Conservation (phyloP, 768 basidiomycete species). For the Podaxis sp. region DNA sequence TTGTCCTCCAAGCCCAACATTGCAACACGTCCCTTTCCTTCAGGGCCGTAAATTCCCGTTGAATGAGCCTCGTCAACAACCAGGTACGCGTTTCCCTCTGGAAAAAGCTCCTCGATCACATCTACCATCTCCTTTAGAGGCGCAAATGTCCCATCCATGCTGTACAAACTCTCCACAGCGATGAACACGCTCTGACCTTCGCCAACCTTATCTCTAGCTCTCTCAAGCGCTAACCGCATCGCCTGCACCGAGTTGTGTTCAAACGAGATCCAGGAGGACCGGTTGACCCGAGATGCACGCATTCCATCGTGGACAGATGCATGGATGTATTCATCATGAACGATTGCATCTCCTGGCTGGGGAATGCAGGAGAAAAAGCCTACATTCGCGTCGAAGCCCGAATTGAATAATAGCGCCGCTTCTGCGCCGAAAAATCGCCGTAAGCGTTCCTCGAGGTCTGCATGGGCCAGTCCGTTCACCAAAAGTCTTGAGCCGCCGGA, state of each 20-base stretch:
- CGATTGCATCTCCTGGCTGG: constrained; percentile 67
- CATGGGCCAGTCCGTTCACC: constrained; percentile 70
- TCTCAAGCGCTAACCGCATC: constrained; percentile 40
- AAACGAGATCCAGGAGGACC: constrained; percentile 44
- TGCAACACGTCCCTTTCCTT: constrained; percentile 72
- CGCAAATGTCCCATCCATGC: constrained; percentile 93
- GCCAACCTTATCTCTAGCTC: constrained; percentile 32
- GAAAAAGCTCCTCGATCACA: constrained; percentile 56
- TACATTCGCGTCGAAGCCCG: constrained; percentile 90
- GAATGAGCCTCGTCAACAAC: constrained; percentile 94
- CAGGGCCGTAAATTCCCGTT: constrained; percentile 81
- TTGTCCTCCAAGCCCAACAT: constrained; percentile 64
- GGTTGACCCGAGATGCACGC: constrained; percentile 50
- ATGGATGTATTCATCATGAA: constrained; percentile 87
- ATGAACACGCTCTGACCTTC: constrained; percentile 62
- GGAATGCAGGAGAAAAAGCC: constrained; percentile 82
- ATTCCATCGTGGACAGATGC: constrained; percentile 91
- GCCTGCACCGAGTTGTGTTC: constrained; percentile 63
- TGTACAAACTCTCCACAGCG: constrained; percentile 86
- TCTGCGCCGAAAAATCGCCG: constrained; percentile 54
- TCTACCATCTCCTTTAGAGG: constrained; percentile 67
- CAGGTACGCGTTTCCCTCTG: constrained; percentile 60
- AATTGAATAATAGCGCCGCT: constrained; percentile 82
- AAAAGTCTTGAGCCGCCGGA: constrained; percentile 87
- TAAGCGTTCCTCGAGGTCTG: constrained; percentile 66